These are phyloP conservation scores for Halenospora varia DNA, from an alignment of 495 filamentous ascomycete genomes.

Conservation along the genomic window DNA sequence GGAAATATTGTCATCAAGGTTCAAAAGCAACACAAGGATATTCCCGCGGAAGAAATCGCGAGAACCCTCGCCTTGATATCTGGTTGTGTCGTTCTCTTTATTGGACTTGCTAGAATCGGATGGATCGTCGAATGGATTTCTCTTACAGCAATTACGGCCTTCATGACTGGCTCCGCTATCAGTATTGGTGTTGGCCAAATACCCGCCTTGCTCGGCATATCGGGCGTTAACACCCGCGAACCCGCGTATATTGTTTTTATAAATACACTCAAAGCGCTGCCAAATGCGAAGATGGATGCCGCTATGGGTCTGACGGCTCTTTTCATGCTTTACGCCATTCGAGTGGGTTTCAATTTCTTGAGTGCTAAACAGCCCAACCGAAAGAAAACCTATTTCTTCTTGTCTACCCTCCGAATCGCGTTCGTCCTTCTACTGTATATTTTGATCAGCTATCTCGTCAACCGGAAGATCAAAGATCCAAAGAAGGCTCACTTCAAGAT, in stretches of 20 bases:
- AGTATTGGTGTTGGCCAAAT: conserved; percentile 84
- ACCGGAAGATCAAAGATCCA: neutral
- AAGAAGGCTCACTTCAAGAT: neutral
- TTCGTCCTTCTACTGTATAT: neutral
- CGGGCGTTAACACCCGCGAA: conserved; percentile 61
- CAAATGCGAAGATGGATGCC: neutral
- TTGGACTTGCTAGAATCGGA: conserved; percentile 70
- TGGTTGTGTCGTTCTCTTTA: neutral
- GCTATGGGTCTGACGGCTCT: neutral
- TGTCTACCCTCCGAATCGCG: neutral
- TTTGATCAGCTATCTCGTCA: neutral
- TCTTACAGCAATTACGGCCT: conserved; percentile 82
- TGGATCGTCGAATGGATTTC: conserved; percentile 95
- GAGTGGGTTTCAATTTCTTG: neutral
- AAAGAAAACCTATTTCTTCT: neutral
- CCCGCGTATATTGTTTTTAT: neutral
- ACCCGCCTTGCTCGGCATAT: conserved; percentile 74
- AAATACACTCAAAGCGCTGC: neutral
- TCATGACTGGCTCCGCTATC: conserved; percentile 94
- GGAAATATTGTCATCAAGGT: neutral
- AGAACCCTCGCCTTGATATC: neutral
- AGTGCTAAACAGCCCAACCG: neutral
- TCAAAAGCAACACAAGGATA: neutral
- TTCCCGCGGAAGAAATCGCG: neutral
- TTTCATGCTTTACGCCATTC: neutral